Percentiles rank a stretch among this genome's conserved stretches.
phyloP scores from a whole-genome alignment of 2,329 filamentous ascomycete genomes.

The Hymenoscyphus salicellus region DNA sequence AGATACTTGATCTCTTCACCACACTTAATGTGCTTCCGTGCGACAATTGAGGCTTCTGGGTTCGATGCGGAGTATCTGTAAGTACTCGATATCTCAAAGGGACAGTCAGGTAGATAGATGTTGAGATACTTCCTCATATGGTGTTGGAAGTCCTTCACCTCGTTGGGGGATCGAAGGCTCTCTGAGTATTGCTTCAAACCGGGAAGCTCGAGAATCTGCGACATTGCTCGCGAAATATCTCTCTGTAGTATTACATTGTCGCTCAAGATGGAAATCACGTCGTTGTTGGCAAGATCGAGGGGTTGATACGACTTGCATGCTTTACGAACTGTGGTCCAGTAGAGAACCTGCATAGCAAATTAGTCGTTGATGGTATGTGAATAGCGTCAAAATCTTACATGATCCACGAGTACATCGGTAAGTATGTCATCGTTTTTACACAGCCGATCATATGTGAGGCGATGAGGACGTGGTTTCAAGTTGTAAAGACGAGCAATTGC shows the following conservation, averaged over 20 bases:
- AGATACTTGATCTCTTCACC: conserved; percentile 87
- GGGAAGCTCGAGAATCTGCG: conserved; percentile 65
- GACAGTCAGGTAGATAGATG: conserved; percentile 86
- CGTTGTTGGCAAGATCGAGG: conserved; percentile 66
- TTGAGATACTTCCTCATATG: conserved; percentile 87
- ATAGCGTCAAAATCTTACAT: conserved; percentile 56
- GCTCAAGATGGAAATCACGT: conserved; percentile 58
- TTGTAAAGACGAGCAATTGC: no score
- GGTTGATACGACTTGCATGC: conserved; percentile 81
- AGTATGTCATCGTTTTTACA: conserved; percentile 90
- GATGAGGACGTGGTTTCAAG: conserved; percentile 45
- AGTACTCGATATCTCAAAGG: conserved; percentile 86
- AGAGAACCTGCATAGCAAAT: conserved; percentile 61
- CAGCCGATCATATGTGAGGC: conserved; percentile 78
- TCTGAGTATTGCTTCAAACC: conserved; percentile 69
- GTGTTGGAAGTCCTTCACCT: conserved; percentile 77
- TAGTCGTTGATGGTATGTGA: conserved; percentile 7
- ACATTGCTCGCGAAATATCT: no score
- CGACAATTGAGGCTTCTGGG: conserved; percentile 83
- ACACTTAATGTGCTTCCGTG: conserved; percentile 70
- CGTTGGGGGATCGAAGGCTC: conserved; percentile 65
- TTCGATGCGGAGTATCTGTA: conserved; percentile 89
- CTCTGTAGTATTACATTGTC: no score
- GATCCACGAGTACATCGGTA: conserved; percentile 88
- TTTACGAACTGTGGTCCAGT: conserved; percentile 93